A percentile compares a stretch with the other conserved stretches of the same genome.
Conservation (phyloP, 2,329 filamentous ascomycete species). For the Trichothecium roseum region DNA sequence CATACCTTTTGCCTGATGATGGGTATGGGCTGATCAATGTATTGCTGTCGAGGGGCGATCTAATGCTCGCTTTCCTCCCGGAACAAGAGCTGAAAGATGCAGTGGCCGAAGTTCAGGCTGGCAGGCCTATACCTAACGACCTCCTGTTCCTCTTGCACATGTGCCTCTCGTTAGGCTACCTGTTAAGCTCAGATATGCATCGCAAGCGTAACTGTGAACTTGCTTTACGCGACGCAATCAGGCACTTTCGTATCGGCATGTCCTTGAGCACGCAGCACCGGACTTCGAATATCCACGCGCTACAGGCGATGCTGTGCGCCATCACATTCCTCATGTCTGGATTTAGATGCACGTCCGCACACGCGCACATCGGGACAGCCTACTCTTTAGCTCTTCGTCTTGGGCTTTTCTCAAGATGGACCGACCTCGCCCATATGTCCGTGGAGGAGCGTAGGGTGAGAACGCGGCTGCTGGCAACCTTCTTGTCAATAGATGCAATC, state of each 20-base stretch:
- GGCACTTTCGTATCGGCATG: not conserved
- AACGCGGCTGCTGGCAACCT: not conserved
- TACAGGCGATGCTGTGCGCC: conserved; percentile 1
- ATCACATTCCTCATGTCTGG: not conserved
- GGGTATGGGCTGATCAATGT: not conserved
- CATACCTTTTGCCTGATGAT: too few species aligned
- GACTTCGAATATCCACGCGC: not conserved
- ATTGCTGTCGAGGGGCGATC: not conserved
- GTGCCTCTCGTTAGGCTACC: not conserved
- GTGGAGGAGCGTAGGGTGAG: not conserved
- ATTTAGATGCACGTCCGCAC: not conserved
- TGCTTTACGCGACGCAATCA: not conserved
- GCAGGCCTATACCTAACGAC: too few species aligned
- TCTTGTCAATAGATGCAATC: conserved; percentile 2
- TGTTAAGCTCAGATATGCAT: not conserved
- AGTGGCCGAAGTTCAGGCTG: not conserved
- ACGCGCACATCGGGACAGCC: conserved; percentile 3
- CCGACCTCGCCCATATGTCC: not conserved
- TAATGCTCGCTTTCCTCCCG: not conserved
- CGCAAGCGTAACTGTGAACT: not conserved
- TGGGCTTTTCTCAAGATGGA: conserved; percentile 1
- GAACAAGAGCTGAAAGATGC: not conserved
- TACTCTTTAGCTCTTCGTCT: conserved; percentile 3
- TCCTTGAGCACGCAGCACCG: not conserved
- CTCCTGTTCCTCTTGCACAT: not conserved